phyloP scores from a whole-genome alignment of 2,329 filamentous ascomycete genomes.

The Fusarium cyanostomum region DNA sequence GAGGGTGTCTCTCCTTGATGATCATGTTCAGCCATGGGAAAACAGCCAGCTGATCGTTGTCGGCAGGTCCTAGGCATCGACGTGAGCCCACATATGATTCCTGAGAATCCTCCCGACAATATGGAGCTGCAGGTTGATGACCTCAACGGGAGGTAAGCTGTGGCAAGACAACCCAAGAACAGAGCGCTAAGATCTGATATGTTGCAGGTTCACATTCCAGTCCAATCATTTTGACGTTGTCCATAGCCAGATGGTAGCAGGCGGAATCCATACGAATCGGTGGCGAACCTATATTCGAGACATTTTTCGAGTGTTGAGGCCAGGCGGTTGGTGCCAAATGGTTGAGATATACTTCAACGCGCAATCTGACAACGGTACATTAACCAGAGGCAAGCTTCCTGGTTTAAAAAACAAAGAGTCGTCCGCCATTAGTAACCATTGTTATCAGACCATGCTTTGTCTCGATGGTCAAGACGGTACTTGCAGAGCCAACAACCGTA shows the following conservation, averaged over 20 bases:
- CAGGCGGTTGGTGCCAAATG: slow-evolving; percentile 87
- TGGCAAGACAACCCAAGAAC: neutral
- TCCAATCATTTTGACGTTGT: slow-evolving; percentile 82
- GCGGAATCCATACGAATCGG: slow-evolving; percentile 75
- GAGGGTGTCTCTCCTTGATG: neutral
- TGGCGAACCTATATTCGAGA: slow-evolving; percentile 83
- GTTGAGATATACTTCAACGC: slow-evolving; percentile 87
- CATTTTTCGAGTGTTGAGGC: slow-evolving; percentile 75
- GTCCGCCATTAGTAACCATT: slow-evolving; percentile 14
- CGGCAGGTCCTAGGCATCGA: slow-evolving; percentile 75
- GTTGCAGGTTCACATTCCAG: slow-evolving; percentile 69
- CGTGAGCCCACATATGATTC: slow-evolving; percentile 74
- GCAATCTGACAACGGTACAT: slow-evolving; percentile 85
- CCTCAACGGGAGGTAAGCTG: slow-evolving; percentile 67
- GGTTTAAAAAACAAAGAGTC: neutral
- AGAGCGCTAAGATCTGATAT: slow-evolving; percentile 7
- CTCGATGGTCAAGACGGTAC: slow-evolving; percentile 73
- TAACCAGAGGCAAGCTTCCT: slow-evolving; percentile 65
- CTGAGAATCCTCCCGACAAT: slow-evolving; percentile 71
- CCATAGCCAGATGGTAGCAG: slow-evolving; percentile 77
- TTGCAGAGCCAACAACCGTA: slow-evolving; percentile 67
- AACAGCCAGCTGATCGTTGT: neutral
- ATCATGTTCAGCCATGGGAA: neutral
- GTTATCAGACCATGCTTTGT: slow-evolving; percentile 68
- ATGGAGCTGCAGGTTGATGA: slow-evolving; percentile 78